phyloP scores from a whole-genome alignment of 1,284 basidiomycete genomes.

The Ustilago hordei region DNA sequence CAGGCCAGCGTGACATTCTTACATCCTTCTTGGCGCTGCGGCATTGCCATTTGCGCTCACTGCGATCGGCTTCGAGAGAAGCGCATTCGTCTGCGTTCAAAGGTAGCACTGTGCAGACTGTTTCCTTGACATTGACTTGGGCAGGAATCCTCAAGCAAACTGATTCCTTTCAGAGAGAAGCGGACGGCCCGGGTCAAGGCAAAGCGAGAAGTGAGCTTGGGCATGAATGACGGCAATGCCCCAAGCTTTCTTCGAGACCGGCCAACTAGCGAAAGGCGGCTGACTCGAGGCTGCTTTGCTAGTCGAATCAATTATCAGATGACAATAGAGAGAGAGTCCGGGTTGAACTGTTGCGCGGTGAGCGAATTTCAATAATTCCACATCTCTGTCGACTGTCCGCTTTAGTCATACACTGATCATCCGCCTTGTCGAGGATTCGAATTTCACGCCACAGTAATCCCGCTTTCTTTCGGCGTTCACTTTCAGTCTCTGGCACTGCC shows the following conservation, averaged over 20 bases:
- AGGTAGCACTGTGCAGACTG: too few relatives aligned
- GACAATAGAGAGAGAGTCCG: neutral
- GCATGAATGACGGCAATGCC: neutral
- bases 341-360: neutral
- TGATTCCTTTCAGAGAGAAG: too few relatives aligned
- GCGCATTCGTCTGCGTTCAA: neutral
- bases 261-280: neutral
- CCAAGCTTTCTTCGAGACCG: neutral
- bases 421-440: conserved; percentile 2
- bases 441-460: conserved; percentile 6
- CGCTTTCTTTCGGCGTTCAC: neutral
- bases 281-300: neutral
- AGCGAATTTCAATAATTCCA: conserved; percentile 3
- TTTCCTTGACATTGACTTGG: too few relatives aligned
- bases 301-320: conserved; percentile 21
- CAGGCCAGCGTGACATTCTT: neutral
- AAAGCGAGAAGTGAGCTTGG: neutral
- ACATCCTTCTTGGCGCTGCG: conserved; percentile 3
- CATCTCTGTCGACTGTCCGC: neutral
- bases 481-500: neutral
- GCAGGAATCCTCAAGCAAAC: too few relatives aligned
- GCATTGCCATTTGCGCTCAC: neutral
- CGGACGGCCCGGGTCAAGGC: too few relatives aligned
- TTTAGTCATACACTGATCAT: conserved; percentile 2
- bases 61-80: neutral